Evolutionary conservation across 495 filamentous ascomycete genomes (phyloP), one percentile per base, ranked within the genome.

Genomic region (Xanthoparmelia taractica): DNA sequence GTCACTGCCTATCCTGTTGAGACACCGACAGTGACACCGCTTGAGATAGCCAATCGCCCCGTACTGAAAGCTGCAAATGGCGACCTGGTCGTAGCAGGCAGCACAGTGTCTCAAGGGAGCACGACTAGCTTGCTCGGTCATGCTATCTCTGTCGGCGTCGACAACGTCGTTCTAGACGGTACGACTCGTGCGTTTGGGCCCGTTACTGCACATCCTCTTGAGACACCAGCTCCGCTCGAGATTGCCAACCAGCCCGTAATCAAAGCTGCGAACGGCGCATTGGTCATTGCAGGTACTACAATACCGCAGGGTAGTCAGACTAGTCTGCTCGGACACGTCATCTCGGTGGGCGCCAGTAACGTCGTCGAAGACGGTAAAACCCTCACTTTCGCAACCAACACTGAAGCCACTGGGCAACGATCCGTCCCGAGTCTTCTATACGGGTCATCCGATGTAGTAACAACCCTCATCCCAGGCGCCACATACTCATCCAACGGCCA

Each of bases 171-270:
- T 2, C 8, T 57, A 11, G 55, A 38, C 20, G 55, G 33, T 18
- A 57, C 20, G 2, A 38, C 55, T 27, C 37, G 45, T 20, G 38
- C 25, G 3, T 29, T 27, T 8, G 45, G n/a, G 8, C 41, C 41
- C 8, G 20, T 45, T n/a, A 48, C n/a, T 25, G 45, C 45, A 12
- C 45, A 25, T 48, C 38, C 57, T n/a, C 38, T 59, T 3, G 37
- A n/a, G n/a, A 59, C 57, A 59, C 57, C 59, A n/a, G 25, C 59
- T 54, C 59, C 47, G 29, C 47, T 37, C 15, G 17, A 23, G 2
- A 47, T 60, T 17, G 58, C 41, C 25, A 36, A 36, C 37, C 10
- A 38, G 25, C 29, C 58, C 2, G n/a, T 60, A 23, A 15, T 36
- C 4, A n/a, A 50, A 60, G 58, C 43, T 52, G 20, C 43, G 27